These are phyloP conservation scores for Nakaseomyces delphensis DNA, from an alignment of 1,139 yeast genomes.

Conservation along the genomic window DNA sequence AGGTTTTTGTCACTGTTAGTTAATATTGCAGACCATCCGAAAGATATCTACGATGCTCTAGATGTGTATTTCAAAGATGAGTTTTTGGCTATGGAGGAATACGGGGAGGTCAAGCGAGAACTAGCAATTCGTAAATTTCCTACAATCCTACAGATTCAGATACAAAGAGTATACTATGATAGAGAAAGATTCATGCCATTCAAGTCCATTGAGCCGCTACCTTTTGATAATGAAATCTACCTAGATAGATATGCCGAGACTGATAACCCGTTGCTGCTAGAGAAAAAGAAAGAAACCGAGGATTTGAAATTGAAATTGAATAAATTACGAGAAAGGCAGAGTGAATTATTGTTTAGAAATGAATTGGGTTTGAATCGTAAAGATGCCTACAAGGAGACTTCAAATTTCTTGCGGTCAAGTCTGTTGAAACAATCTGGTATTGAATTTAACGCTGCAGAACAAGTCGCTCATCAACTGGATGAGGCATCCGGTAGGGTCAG, in stretches of 20 bases:
- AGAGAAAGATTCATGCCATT: conserved; percentile 63
- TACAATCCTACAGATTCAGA: conserved; percentile 77
- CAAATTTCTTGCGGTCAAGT: conserved; percentile 44
- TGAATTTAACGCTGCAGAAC: conserved; percentile 21
- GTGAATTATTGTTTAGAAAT: conserved; percentile 38
- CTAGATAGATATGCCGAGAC: conserved; percentile 84
- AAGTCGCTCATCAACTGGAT: conserved; percentile 30
- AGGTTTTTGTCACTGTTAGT: conserved; percentile 74
- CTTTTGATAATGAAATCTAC: conserved; percentile 66
- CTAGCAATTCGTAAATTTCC: conserved; percentile 68
- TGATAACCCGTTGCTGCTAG: conserved; percentile 44
- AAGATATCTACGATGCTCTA: conserved; percentile 80
- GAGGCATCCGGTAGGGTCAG: conserved; percentile 30
- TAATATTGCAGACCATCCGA: conserved; percentile 81
- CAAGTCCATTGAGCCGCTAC: conserved; percentile 74
- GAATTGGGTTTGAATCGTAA: conserved; percentile 40
- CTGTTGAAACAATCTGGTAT: conserved; percentile 35
- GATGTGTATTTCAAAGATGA: conserved; percentile 73
- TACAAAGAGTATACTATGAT: conserved; percentile 88
- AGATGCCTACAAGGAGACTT: conserved; percentile 48
- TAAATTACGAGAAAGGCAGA: conserved; percentile 38
- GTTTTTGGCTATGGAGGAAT: conserved; percentile 55
- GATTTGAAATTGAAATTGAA: conserved; percentile 54
- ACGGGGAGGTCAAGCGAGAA: conserved; percentile 62
- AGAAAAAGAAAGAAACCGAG: conserved; percentile 50